phyloP scores from a whole-genome alignment of 768 basidiomycete genomes.

The Calocybe gangraenosa region DNA sequence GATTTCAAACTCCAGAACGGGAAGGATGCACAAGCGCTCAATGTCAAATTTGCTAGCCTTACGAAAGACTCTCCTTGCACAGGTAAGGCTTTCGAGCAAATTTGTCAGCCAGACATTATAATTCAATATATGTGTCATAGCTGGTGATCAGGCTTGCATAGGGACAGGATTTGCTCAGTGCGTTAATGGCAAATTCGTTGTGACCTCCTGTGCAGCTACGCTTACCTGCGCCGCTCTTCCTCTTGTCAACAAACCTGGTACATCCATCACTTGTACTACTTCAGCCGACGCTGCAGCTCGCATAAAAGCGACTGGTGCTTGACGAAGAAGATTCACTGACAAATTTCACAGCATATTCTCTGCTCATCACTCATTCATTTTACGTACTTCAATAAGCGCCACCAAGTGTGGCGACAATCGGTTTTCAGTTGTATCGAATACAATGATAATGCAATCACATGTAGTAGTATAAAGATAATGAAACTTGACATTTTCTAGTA shows the following conservation, averaged over 20 bases:
- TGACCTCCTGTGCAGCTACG: constrained; percentile 31
- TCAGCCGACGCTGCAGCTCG: constrained; percentile 38
- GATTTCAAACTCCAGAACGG: constrained; percentile 42
- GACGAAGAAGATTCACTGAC: too few species aligned
- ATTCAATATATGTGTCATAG: constrained; percentile 11
- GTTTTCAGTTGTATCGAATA: too few species aligned
- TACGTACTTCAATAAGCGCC: constrained; percentile 4
- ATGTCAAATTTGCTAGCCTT: constrained; percentile 48
- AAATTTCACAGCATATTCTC: neutral
- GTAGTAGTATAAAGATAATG: too few species aligned
- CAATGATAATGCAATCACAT: too few species aligned
- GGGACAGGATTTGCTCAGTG: constrained; percentile 47
- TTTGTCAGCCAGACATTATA: neutral
- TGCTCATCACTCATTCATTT: neutral
- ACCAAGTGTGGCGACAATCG: constrained; percentile 14
- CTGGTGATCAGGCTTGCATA: constrained; percentile 44
- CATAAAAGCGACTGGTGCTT: constrained; percentile 38
- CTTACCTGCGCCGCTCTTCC: constrained; percentile 47
- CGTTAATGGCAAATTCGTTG: constrained; percentile 40
- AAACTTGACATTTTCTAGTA: too few species aligned
- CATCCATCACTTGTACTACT: constrained; percentile 49
- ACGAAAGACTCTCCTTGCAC: constrained; percentile 43
- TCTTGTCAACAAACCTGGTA: constrained; percentile 49
- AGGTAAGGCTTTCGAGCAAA: constrained; percentile 13
- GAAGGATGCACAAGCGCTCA: constrained; percentile 44